These are phyloP conservation scores for Neurospora tetraspora DNA, from an alignment of 495 filamentous ascomycete species.

Conservation along the genomic window DNA sequence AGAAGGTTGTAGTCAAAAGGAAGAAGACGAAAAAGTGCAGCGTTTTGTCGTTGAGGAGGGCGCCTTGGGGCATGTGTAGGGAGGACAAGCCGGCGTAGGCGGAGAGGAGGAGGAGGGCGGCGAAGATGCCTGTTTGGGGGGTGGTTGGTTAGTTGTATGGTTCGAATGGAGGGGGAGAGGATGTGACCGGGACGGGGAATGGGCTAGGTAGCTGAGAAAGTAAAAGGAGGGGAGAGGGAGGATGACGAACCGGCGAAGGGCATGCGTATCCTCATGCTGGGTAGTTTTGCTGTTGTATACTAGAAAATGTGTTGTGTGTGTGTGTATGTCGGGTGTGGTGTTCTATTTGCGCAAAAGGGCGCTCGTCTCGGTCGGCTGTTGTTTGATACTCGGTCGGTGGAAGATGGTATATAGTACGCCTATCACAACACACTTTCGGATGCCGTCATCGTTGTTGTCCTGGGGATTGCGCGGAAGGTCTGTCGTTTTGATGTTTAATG, in stretches of 20 bases:
- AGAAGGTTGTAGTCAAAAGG: conserved; percentile 76
- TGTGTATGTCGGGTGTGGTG: not conserved
- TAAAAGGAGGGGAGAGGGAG: not conserved
- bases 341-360: not conserved
- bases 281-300: not conserved
- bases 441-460: not conserved
- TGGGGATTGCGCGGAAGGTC: not conserved
- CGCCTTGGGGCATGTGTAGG: conserved; percentile 39
- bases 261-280: conserved; percentile 57
- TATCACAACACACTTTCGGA: not conserved
- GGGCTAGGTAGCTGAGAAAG: no score
- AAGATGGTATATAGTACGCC: not conserved
- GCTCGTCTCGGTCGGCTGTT: not conserved
- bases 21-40: conserved; percentile 89
- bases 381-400: not conserved
- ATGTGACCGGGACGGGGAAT: no score
- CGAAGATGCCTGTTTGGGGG: conserved; percentile 60
- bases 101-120: conserved; percentile 62
- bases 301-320: not conserved
- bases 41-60: conserved; percentile 69
- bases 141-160: no score
- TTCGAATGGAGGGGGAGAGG: no score
- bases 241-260: conserved; percentile 57
- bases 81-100: conserved; percentile 67
- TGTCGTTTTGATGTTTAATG: not conserved